A percentile compares a stretch with the other conserved stretches of the same genome.
Evolutionary conservation across 2,329 filamentous ascomycete species (phyloP).

Genomic region (Scolecobasidium constrictum): DNA sequence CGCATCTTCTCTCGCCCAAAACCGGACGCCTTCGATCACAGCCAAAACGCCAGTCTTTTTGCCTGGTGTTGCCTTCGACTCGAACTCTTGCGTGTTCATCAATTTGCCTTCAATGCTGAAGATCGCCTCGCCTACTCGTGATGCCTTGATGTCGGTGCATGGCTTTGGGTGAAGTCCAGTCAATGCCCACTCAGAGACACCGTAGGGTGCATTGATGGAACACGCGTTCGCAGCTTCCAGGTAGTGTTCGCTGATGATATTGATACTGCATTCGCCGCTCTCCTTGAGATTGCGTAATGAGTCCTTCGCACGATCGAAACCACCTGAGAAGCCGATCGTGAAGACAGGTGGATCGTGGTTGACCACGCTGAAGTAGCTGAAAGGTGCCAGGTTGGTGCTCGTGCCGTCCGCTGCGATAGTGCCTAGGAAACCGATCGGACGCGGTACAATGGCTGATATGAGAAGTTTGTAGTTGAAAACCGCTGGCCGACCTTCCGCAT

Average conservation of each 20-base stretch:
- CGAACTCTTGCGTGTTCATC: conserved; percentile 64
- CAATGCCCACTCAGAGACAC: conserved; percentile 67
- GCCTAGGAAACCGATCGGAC: conserved; percentile 61
- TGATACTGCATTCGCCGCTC: conserved; percentile 63
- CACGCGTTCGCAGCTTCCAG: conserved; percentile 82
- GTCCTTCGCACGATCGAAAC: conserved; percentile 59
- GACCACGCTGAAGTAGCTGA: conserved; percentile 76
- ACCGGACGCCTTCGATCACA: conserved; percentile 72
- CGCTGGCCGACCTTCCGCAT: conserved; percentile 55
- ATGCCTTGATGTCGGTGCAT: conserved; percentile 54
- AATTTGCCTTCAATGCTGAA: conserved; percentile 75
- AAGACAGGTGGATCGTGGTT: conserved; percentile 83
- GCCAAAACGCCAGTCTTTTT: conserved; percentile 65
- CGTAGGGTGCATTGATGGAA: conserved; percentile 66
- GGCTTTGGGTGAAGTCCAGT: conserved; percentile 62
- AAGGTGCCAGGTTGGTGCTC: conserved; percentile 70
- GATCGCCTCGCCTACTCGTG: conserved; percentile 71
- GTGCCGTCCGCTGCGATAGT: conserved; percentile 47
- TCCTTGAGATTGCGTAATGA: conserved; percentile 63
- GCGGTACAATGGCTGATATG: conserved; percentile 71
- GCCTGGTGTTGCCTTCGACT: conserved; percentile 57
- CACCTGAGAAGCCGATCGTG: conserved; percentile 49
- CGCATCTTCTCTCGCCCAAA: conserved; percentile 85
- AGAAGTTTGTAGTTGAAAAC: conserved; percentile 84
- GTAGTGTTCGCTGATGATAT: conserved; percentile 76